A percentile compares a stretch with the other conserved stretches of the same genome.
Conservation (phyloP, 2,329 filamentous ascomycete species). For the Exophiala sp. region DNA sequence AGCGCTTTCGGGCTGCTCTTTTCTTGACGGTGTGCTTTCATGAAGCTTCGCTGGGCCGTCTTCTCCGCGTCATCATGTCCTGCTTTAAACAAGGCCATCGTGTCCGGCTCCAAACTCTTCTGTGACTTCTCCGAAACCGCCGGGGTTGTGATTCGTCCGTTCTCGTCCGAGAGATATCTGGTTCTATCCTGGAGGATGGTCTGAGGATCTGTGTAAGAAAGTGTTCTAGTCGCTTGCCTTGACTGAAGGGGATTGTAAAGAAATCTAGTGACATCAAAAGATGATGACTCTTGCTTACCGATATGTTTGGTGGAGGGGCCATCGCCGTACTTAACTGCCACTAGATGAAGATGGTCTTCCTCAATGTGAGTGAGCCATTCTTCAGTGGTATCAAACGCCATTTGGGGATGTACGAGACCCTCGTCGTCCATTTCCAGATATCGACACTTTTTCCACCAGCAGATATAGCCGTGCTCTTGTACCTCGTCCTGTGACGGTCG, state of each 20-base stretch:
- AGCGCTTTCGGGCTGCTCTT: slow-evolving; percentile 39
- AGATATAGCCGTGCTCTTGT: slow-evolving; percentile 22
- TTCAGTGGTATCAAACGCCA: slow-evolving; percentile 36
- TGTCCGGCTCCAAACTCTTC: slow-evolving; percentile 30
- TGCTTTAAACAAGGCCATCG: slow-evolving; percentile 33
- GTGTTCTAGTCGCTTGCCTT: slow-evolving; percentile 22
- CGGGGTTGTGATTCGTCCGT: slow-evolving; percentile 25
- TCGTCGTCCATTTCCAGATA: slow-evolving; percentile 28
- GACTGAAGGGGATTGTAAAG: slow-evolving; percentile 9
- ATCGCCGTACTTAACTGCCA: slow-evolving; percentile 56
- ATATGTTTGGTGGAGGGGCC: slow-evolving; percentile 50
- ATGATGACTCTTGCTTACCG: slow-evolving; percentile 45
- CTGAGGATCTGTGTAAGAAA: slow-evolving; percentile 28
- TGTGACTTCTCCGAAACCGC: slow-evolving; percentile 27
- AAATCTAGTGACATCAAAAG: slow-evolving; percentile 21
- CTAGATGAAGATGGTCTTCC: slow-evolving; percentile 45
- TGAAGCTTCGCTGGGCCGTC: slow-evolving; percentile 37
- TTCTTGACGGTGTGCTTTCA: slow-evolving; percentile 39
- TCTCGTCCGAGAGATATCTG: slow-evolving; percentile 23
- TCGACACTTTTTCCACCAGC: slow-evolving; percentile 35
- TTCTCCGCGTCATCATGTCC: slow-evolving; percentile 29
- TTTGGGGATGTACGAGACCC: slow-evolving; percentile 24
- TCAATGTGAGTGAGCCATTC: slow-evolving; percentile 50
- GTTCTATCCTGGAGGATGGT: slow-evolving; percentile 20
- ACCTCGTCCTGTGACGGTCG: slow-evolving; percentile 27